These are phyloP conservation scores for Capillidium heterosporum DNA, from an alignment of 371 early-diverging fungal genomes.

Conservation along the genomic window DNA sequence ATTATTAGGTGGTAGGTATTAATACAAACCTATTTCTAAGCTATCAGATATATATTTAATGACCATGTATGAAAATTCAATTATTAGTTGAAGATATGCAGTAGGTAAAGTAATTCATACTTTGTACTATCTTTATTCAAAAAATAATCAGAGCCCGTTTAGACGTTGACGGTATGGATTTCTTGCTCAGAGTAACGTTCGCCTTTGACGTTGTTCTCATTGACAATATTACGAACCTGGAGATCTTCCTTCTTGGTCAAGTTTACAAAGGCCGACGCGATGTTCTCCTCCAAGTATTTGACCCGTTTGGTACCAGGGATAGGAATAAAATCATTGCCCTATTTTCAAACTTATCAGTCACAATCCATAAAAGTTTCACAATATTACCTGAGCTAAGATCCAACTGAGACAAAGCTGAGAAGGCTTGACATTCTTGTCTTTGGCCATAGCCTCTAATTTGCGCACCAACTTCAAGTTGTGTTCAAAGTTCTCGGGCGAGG, in stretches of 20 bases:
- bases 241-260: conserved; percentile 21
- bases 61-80: no score
- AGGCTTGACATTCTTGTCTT: conserved; percentile 18
- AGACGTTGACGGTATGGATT: background rate
- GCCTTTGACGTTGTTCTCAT: conserved; percentile 14
- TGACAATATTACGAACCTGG: conserved; percentile 17
- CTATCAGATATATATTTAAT: no score
- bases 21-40: no score
- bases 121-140: no score
- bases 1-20: no score
- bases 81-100: no score
- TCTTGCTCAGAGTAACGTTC: conserved; percentile 12
- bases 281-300: conserved; percentile 31
- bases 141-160: no score
- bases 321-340: conserved; percentile 12
- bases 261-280: conserved; percentile 14
- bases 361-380: background rate
- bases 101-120: no score
- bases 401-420: conserved; percentile 32
- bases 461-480: conserved; percentile 31
- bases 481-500: conserved; percentile 21
- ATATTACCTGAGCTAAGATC: conserved; percentile 22
- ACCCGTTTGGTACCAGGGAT: conserved; percentile 16
- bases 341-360: conserved; percentile 2
- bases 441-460: conserved; percentile 21